Evolutionary conservation across 768 basidiomycete species (phyloP).

Genomic region (Boletus rubescentipes): DNA sequence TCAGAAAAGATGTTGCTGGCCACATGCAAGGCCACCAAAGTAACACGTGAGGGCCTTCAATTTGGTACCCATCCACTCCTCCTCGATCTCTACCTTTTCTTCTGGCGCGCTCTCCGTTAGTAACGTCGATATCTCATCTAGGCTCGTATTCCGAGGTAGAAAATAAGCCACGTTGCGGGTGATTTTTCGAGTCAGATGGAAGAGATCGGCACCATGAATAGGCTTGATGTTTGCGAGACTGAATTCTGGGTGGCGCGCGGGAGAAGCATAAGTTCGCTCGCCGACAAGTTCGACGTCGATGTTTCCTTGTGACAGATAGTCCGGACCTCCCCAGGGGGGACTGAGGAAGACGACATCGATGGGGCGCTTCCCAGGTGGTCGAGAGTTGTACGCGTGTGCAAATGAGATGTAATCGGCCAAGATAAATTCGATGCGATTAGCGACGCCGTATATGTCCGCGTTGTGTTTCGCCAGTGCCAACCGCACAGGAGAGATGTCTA

Average conservation of each 20-base stretch:
- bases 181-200: slow-evolving; percentile 65
- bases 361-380: slow-evolving; percentile 38
- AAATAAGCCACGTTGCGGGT: slow-evolving; percentile 87
- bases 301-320: slow-evolving; percentile 46
- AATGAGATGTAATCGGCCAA: slow-evolving; percentile 84
- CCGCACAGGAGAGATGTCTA: slow-evolving; percentile 84
- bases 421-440: slow-evolving; percentile 93
- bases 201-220: slow-evolving; percentile 80
- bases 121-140: slow-evolving; percentile 69
- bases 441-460: slow-evolving; percentile 90
- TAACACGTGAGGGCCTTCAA: slow-evolving; percentile 94
- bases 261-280: neutral
- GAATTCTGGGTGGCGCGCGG: slow-evolving; percentile 52
- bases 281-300: neutral
- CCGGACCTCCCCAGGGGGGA: slow-evolving; percentile 94
- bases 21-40: slow-evolving; percentile 78
- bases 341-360: slow-evolving; percentile 93
- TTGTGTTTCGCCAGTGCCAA: slow-evolving; percentile 92
- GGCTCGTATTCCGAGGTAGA: slow-evolving; percentile 76
- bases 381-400: slow-evolving; percentile 51
- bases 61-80: slow-evolving; percentile 94
- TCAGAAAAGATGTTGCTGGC: slow-evolving; percentile 63
- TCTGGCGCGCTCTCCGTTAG: slow-evolving; percentile 21
- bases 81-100: slow-evolving; percentile 87
- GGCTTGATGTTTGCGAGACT: slow-evolving; percentile 73